Conservation (phyloP, 306 rosid genomes). For the Arachis hypogaea region DNA sequence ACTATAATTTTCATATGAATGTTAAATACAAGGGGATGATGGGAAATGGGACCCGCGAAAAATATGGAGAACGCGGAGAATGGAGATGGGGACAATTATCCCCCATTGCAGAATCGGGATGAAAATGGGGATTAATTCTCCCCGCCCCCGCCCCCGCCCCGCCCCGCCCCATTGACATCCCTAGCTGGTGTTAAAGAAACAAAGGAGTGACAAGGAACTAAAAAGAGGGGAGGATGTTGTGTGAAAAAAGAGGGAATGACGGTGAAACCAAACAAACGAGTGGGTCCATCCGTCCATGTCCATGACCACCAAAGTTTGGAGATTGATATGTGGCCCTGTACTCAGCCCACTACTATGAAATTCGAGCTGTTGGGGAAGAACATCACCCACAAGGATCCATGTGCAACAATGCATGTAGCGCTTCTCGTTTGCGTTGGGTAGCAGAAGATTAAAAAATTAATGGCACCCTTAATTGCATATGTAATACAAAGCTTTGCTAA, state of each 20-base stretch:
- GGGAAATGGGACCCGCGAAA: too few relatives aligned
- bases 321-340: neutral
- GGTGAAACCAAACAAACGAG: neutral
- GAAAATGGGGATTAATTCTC: too few relatives aligned
- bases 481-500: too few relatives aligned
- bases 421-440: neutral
- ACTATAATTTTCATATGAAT: too few relatives aligned
- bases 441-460: neutral
- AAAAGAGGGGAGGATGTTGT: conserved; percentile 11
- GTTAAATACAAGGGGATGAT: too few relatives aligned
- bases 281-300: conserved; percentile 43
- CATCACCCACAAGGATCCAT: neutral
- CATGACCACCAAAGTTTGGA: neutral
- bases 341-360: neutral
- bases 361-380: neutral
- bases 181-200: neutral
- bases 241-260: conserved; percentile 7
- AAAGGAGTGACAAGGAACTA: neutral
- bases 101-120: too few relatives aligned
- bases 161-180: too few relatives aligned
- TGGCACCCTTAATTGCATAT: neutral
- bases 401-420: neutral
- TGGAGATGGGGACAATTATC: too few relatives aligned
- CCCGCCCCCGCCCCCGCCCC: too few relatives aligned
- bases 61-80: too few relatives aligned